Percentiles rank a stretch among this genome's conserved stretches.
These are phyloP conservation scores for Xylaria sp. DNA, from an alignment of 2,329 filamentous ascomycete species.

Conservation along the genomic window DNA sequence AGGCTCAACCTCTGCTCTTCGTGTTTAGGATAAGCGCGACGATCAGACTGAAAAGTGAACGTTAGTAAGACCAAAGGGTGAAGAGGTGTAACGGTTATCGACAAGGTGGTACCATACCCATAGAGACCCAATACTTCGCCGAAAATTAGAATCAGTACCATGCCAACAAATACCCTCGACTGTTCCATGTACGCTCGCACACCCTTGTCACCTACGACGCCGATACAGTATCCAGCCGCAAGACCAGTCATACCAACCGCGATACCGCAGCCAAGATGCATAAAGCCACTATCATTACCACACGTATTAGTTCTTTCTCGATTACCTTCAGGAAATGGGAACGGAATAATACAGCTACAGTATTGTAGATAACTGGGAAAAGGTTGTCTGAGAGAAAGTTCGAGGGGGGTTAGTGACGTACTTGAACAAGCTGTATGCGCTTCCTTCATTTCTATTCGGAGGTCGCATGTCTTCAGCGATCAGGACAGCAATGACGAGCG, in stretches of 20 bases:
- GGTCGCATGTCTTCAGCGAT: conserved; percentile 90
- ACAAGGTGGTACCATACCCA: conserved; percentile 69
- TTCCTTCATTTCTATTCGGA: conserved; percentile 62
- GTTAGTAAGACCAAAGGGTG: conserved; percentile 35
- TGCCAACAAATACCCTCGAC: conserved; percentile 94
- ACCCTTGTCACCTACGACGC: conserved; percentile 92
- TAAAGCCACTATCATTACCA: conserved; percentile 74
- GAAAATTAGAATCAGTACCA: conserved; percentile 99
- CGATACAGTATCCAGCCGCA: conserved; percentile 95
- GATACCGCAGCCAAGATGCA: conserved; percentile 91
- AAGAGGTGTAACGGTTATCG: conserved; percentile 1
- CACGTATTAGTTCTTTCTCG: conserved; percentile 37
- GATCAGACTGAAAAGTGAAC: conserved; percentile 72
- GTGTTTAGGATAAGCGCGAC: conserved; percentile 94
- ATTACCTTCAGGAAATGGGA: not conserved
- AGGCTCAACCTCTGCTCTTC: conserved; percentile 71
- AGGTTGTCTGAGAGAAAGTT: not conserved
- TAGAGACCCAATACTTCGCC: conserved; percentile 97
- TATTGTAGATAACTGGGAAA: not conserved
- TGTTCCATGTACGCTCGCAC: conserved; percentile 97
- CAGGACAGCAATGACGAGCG: conserved; percentile 94
- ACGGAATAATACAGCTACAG: not conserved
- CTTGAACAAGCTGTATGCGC: conserved; percentile 83
- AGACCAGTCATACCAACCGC: conserved; percentile 93
- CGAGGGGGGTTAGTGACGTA: conserved; percentile 55